Conservation (phyloP, 352 stramenopile species). For the Phytophthora litchii region DNA sequence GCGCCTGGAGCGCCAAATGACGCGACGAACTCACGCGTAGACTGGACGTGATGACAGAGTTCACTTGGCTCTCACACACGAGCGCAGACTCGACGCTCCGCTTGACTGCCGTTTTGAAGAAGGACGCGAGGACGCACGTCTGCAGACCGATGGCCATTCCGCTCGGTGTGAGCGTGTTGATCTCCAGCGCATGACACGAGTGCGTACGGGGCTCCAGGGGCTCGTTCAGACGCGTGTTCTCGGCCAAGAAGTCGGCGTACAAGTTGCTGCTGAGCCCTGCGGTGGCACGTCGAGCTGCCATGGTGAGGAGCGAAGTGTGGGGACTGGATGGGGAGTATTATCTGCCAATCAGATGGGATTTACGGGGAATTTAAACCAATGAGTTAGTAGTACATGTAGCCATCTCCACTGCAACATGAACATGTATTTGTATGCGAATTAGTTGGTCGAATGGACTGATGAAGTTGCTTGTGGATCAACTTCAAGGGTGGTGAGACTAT, state of each 20-base stretch:
- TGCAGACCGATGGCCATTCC: conserved; percentile 58
- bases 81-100: conserved; percentile 67
- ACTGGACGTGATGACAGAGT: conserved; percentile 68
- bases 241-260: conserved; percentile 71
- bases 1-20: conserved; percentile 67
- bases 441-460: no score
- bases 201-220: conserved; percentile 44
- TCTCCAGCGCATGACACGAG: conserved; percentile 58
- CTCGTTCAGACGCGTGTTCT: conserved; percentile 50
- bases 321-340: neutral
- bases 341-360: neutral
- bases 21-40: conserved; percentile 74
- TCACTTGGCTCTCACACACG: conserved; percentile 69
- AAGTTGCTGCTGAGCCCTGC: conserved; percentile 66
- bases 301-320: conserved; percentile 8
- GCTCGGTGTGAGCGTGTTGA: conserved; percentile 60
- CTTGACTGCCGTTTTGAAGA: conserved; percentile 74
- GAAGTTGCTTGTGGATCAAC: neutral
- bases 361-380: no score
- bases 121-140: conserved; percentile 66
- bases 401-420: conserved; percentile 1
- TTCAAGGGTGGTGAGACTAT: neutral
- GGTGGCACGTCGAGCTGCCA: conserved; percentile 38
- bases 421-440: no score
- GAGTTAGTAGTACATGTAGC: neutral